A percentile compares a stretch with the other conserved stretches of the same genome.
Evolutionary conservation across 768 basidiomycete genomes (phyloP).

Genomic region (Udeniomyces megalosporus): DNA sequence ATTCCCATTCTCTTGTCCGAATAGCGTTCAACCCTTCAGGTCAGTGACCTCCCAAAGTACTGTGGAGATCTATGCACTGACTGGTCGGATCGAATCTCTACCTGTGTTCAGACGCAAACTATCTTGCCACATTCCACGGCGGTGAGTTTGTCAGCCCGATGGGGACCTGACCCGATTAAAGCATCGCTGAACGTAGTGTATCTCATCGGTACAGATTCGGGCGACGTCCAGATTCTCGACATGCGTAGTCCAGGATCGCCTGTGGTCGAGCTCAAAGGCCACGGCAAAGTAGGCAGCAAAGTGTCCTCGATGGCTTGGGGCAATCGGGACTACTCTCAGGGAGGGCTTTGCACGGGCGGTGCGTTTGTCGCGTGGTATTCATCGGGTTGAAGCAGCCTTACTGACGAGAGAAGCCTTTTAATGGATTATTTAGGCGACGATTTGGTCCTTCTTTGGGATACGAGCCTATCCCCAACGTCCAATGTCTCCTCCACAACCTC

Average conservation of each 20-base stretch:
- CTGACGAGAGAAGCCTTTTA: too few relatives aligned
- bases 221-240: conserved; percentile 80
- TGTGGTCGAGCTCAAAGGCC: conserved; percentile 75
- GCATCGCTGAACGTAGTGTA: too few relatives aligned
- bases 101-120: conserved; percentile 81
- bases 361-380: conserved; percentile 22
- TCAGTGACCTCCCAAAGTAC: too few relatives aligned
- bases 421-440: neutral
- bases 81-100: too few relatives aligned
- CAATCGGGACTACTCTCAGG: conserved; percentile 33
- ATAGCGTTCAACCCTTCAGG: conserved; percentile 72
- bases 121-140: conserved; percentile 92
- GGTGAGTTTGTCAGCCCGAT: too few relatives aligned
- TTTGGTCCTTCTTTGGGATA: conserved; percentile 2
- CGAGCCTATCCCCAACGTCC: neutral
- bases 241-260: conserved; percentile 94
- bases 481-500: neutral
- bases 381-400: neutral
- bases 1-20: conserved; percentile 42
- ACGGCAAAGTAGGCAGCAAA: conserved; percentile 40
- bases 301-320: conserved; percentile 88
- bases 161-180: too few relatives aligned
- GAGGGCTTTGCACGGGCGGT: conserved; percentile 72
- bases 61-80: too few relatives aligned
- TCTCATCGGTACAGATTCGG: conserved; percentile 42